Evolutionary conservation across 2,329 filamentous ascomycete genomes (phyloP).

Genomic region (Fusarium duplospermum): DNA sequence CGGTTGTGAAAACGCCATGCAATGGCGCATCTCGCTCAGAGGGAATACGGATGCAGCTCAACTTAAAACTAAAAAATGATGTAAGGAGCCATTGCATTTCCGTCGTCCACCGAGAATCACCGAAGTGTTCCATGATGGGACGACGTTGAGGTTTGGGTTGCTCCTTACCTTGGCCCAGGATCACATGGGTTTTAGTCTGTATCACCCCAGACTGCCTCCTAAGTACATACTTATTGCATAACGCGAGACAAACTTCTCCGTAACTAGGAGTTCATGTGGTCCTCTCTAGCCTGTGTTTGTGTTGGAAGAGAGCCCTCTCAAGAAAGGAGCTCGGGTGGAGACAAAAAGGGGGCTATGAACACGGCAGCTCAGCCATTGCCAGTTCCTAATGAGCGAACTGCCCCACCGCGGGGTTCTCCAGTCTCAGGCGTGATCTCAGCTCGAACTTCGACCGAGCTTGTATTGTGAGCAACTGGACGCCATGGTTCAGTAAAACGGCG

Average conservation of each 20-base stretch:
- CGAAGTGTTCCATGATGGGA: not conserved
- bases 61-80: not conserved
- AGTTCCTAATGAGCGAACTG: not conserved
- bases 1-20: not conserved
- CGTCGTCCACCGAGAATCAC: not conserved
- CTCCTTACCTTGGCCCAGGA: not conserved
- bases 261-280: not conserved
- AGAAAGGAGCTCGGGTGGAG: slow-evolving; percentile 17
- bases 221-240: slow-evolving; percentile 5
- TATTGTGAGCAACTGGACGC: slow-evolving; percentile 26
- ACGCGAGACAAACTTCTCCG: not conserved
- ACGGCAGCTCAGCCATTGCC: slow-evolving; percentile 11
- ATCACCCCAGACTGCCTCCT: not conserved
- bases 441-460: slow-evolving; percentile 19
- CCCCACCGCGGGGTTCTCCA: slow-evolving; percentile 35
- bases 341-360: slow-evolving; percentile 4
- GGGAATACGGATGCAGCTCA: not conserved
- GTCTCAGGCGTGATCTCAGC: not conserved
- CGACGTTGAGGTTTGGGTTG: not conserved
- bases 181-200: not conserved
- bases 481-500: slow-evolving; percentile 40
- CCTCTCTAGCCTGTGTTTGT: not conserved
- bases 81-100: not conserved
- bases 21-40: not conserved
- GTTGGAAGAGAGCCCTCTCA: not conserved